These are phyloP conservation scores for Alternaria arbusti DNA, from an alignment of 2,329 filamentous ascomycete genomes.

Conservation along the genomic window DNA sequence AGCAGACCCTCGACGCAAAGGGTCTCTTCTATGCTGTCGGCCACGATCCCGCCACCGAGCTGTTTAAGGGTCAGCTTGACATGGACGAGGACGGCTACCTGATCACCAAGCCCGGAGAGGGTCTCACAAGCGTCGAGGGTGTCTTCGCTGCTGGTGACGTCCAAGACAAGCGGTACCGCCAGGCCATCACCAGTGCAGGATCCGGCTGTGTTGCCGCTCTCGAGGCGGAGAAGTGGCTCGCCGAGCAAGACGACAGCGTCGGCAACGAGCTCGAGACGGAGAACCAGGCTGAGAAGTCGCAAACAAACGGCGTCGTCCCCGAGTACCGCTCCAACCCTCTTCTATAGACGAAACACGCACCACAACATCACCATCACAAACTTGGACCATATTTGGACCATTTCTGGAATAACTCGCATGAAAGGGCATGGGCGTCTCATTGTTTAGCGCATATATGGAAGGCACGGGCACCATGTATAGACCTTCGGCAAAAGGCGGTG, in stretches of 20 bases:
- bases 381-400: slow-evolving; percentile 2
- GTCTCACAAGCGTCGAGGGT: slow-evolving; percentile 84
- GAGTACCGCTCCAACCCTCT: slow-evolving; percentile 71
- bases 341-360: slow-evolving; percentile 51
- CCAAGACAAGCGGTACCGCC: slow-evolving; percentile 97
- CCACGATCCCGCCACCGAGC: slow-evolving; percentile 88
- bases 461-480: slow-evolving; percentile 17
- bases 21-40: slow-evolving; percentile 97
- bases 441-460: slow-evolving; percentile 10
- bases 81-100: slow-evolving; percentile 92
- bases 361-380: neutral
- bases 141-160: slow-evolving; percentile 98
- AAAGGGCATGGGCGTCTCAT: slow-evolving; percentile 17
- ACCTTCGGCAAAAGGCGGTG: slow-evolving; percentile 9
- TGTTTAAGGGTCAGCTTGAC: slow-evolving; percentile 89
- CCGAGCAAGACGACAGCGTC: slow-evolving; percentile 70
- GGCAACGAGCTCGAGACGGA: slow-evolving; percentile 56
- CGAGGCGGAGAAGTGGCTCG: slow-evolving; percentile 91
- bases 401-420: slow-evolving; percentile 16
- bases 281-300: slow-evolving; percentile 58
- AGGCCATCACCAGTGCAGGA: slow-evolving; percentile 96
- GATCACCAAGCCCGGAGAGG: slow-evolving; percentile 85
- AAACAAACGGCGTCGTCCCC: slow-evolving; percentile 61
- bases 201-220: slow-evolving; percentile 95
- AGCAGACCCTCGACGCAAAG: slow-evolving; percentile 86